Evolutionary conservation across 805 yeast genomes (phyloP), one percentile per base, ranked within the genome.

Genomic region (Wickerhamiella australiensis): DNA sequence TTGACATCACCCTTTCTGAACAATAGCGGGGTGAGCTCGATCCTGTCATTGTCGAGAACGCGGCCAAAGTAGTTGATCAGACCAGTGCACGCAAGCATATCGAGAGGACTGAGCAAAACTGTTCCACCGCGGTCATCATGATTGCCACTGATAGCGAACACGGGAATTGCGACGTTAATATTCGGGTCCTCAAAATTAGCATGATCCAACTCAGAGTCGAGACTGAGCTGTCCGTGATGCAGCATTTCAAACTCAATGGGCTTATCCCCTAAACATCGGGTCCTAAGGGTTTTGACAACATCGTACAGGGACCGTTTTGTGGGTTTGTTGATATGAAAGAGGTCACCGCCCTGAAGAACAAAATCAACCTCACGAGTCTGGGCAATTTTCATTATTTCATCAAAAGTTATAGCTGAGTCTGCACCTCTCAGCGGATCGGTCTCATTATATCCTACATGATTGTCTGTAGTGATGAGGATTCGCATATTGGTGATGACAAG

Each of bases 61-160:
- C 82, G 75, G 1, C 98, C 98, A 64, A 86, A 87, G 66, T 87
- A 94, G 63, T 92, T 92, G 25, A 92, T 66, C 49, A 88, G 67
- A 0, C 97, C 97, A 2, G 85, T 68, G 5, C 83, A 85, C 17
- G 85, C 76, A 11, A 92, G 67, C 2, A 92, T 67, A 64, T 92
- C 98, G 70, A 92, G 70, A 0, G 98, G 95, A 49, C 88, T 79
- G 12, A 92, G 68, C 49, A 85, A 66, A 2, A 63, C 63, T 2
- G 59, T 84, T 1, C 97, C 97, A 0, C 95, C 84, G 2, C 95
- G 85, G 65, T 92, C 97, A 65, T 92, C 98, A 63, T 92, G 98
- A 59, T 92, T 92, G 2, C 98, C 98, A 42, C 90, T 79, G 3
- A 92, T 90, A 5, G 88, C 90, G 69, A 92, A 86, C 7, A 92